Conservation (phyloP, 805 yeast species). For the Candida chauliodis region DNA sequence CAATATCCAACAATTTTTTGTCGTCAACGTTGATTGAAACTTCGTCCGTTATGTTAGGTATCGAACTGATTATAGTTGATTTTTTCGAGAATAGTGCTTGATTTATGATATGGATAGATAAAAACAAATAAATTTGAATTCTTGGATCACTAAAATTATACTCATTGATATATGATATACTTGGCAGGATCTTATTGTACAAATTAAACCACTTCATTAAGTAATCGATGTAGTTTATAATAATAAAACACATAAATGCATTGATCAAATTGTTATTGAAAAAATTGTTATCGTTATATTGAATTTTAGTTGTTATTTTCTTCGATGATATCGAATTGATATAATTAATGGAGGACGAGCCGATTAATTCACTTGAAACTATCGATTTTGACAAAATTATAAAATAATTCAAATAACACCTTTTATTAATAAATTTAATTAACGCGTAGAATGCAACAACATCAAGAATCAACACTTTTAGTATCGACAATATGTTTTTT, state of each 20-base stretch:
- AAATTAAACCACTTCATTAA: slow-evolving; percentile 13
- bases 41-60: slow-evolving; percentile 9
- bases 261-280: slow-evolving; percentile 15
- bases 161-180: slow-evolving; percentile 8
- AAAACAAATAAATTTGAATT: slow-evolving; percentile 13
- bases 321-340: slow-evolving; percentile 21
- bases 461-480: slow-evolving; percentile 22
- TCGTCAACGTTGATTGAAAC: slow-evolving; percentile 9
- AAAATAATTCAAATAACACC: slow-evolving; percentile 21
- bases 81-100: slow-evolving; percentile 8
- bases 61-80: slow-evolving; percentile 7
- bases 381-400: slow-evolving; percentile 27
- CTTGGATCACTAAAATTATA: slow-evolving; percentile 7
- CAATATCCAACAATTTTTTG: slow-evolving; percentile 10
- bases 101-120: slow-evolving; percentile 25
- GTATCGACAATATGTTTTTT: slow-evolving; percentile 10
- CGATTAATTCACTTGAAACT: slow-evolving; percentile 28
- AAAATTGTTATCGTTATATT: slow-evolving; percentile 12
- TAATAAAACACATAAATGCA: slow-evolving; percentile 18
- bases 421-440: slow-evolving; percentile 14
- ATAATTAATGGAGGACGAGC: slow-evolving; percentile 21
- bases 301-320: slow-evolving; percentile 12
- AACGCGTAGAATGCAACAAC: slow-evolving; percentile 21
- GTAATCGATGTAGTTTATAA: slow-evolving; percentile 19
- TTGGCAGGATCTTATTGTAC: slow-evolving; percentile 3